Base-by-base conservation (phyloP, 805 yeast genomes). In the Wickerhamiella occidentalis region DNA sequence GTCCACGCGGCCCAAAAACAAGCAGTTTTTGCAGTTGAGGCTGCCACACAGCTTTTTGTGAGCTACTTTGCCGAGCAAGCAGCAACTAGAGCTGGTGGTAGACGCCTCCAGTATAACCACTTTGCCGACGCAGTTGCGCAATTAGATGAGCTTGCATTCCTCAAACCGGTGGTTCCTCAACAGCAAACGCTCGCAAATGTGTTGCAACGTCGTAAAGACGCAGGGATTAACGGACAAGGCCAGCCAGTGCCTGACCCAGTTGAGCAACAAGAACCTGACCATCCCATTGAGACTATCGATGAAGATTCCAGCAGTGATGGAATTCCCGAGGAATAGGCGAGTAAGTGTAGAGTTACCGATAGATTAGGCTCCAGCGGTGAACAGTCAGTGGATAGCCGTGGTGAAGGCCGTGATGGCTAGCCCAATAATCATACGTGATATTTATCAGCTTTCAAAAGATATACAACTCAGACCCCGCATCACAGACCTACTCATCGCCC, bases 21-120 rank as follows among this genome's bases (percentile, higher is more conserved):
- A 25, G 85, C 90, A 0, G 84, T 80, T n/a, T 80, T 77, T 60
- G 74, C 85, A 13, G 70, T 84, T 6, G 85, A 85, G 2, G 72
- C 81, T n/a, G 87, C 92, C 7, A 78, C 90, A 0, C 92, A 84
- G 58, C 64, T 82, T 19, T 84, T 84, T 59, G 71, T 83, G 19
- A 80, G 79, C 62, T 76, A 78, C 58, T 70, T 83, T 52, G 73
- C 84, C 1, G 85, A 80, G 59, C 85, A 81, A 59, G 87, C 92
- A 0, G 68, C 78, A 5, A 64, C 79, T 50, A 68, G 71, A 19
- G 83, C 94, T 28, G 77, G 78, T 54, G 67, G 90, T 42, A 80
- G 81, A 68, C 80, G 79, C 55, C 65, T 85, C n/a, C 73, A 70
- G 49, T 85, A 85, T 62, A 71, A 74, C 45, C 94, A 84, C 61